Evolutionary conservation across 2,329 filamentous ascomycete genomes (phyloP).

Genomic region (Colletotrichum chrysophilum): DNA sequence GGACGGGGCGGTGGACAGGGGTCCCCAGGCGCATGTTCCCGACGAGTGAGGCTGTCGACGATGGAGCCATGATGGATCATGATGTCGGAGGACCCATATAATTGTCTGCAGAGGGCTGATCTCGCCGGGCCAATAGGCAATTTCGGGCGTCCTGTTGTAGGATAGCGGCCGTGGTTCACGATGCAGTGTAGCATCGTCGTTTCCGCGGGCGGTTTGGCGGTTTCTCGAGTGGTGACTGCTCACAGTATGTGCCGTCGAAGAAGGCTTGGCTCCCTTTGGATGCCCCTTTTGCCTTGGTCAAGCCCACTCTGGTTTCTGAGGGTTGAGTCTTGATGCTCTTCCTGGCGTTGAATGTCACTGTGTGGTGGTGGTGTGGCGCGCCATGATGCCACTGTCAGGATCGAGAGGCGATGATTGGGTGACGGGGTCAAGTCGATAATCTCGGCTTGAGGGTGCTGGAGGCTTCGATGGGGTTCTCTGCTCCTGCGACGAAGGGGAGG

Average conservation of each 20-base stretch:
- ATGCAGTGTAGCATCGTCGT: conserved; percentile 16
- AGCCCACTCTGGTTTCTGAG: not conserved
- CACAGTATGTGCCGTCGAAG: not conserved
- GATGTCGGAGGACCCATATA: conserved; percentile 15
- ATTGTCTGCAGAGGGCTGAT: conserved; percentile 19
- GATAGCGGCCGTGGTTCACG: conserved; percentile 16
- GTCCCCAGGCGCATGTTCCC: conserved; percentile 25
- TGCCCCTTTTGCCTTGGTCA: not conserved
- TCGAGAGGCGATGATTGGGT: not conserved
- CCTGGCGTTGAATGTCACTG: not conserved
- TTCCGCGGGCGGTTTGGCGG: not conserved
- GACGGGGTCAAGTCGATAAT: not conserved
- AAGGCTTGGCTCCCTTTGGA: not conserved
- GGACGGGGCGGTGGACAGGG: conserved; percentile 21
- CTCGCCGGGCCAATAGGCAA: conserved; percentile 22
- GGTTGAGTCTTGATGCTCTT: not conserved
- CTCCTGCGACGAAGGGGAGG: not conserved
- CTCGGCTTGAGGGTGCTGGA: not conserved
- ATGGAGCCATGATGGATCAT: conserved; percentile 20
- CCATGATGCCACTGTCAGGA: conserved; percentile 4
- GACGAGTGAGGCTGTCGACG: conserved; percentile 39
- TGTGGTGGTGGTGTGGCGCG: not conserved
- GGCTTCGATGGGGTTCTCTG: not conserved
- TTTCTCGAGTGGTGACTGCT: not conserved
- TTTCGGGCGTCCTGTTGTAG: conserved; percentile 10